Percentiles rank a stretch among this genome's conserved stretches.
Evolutionary conservation across 2,329 filamentous ascomycete species (phyloP).

Genomic region (Orbilia quercus): DNA sequence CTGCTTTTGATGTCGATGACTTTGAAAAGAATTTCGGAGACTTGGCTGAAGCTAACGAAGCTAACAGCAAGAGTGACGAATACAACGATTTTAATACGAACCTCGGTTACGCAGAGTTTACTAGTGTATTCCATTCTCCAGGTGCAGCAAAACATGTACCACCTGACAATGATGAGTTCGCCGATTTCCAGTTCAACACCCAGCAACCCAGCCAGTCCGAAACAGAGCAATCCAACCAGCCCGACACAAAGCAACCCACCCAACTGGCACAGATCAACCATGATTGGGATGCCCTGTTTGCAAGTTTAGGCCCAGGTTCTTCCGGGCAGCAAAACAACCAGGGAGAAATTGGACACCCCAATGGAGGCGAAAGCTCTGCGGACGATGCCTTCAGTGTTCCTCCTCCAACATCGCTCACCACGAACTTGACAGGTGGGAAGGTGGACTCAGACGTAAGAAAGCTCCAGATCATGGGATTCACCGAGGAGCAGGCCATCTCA

Average conservation of each 20-base stretch:
- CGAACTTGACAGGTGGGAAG: conserved; percentile 55
- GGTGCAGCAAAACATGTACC: conserved; percentile 60
- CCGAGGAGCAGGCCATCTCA: conserved; percentile 75
- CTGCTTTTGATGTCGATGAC: conserved; percentile 74
- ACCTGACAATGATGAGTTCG: conserved; percentile 65
- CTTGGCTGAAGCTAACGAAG: conserved; percentile 84
- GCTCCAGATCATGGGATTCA: conserved; percentile 88
- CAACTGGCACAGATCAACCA: conserved; percentile 66
- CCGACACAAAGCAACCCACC: conserved; percentile 54
- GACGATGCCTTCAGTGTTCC: conserved; percentile 30
- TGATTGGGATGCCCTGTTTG: conserved; percentile 97
- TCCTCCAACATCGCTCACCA: conserved; percentile 4
- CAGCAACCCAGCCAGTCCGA: conserved; percentile 63
- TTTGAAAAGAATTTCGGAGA: conserved; percentile 84
- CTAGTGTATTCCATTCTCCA: conserved; percentile 79
- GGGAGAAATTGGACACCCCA: conserved; percentile 58
- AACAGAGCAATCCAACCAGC: conserved; percentile 58
- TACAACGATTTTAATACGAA: conserved; percentile 68
- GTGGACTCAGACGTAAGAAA: conserved; percentile 93
- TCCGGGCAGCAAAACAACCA: conserved; percentile 70
- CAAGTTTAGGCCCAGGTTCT: conserved; percentile 65
- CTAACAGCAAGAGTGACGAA: conserved; percentile 73
- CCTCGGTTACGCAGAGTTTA: conserved; percentile 80
- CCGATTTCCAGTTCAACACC: conserved; percentile 66
- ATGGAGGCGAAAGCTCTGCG: conserved; percentile 57